phyloP scores from a whole-genome alignment of 768 basidiomycete species.

The Aureoboletus auriporus region DNA sequence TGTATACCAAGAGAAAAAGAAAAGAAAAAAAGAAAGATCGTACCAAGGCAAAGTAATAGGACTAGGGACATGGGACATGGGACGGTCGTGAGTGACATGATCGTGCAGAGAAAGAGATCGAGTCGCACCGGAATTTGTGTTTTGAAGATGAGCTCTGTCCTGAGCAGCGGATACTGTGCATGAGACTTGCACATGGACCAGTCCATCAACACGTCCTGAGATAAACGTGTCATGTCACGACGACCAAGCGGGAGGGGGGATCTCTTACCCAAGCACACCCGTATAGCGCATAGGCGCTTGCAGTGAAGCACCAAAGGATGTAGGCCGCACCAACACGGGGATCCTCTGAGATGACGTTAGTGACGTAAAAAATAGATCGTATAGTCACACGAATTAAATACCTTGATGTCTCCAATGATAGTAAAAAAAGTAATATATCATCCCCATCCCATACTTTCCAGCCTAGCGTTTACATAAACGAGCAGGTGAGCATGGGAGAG shows the following conservation, averaged over 20 bases:
- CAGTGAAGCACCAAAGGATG: constrained; percentile 66
- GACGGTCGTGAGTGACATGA: neutral
- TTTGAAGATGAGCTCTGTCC: constrained; percentile 72
- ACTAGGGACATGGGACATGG: constrained; percentile 30
- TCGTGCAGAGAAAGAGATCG: neutral
- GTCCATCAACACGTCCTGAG: constrained; percentile 85
- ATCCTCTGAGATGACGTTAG: constrained; percentile 15
- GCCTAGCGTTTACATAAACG: constrained; percentile 44
- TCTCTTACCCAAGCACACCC: constrained; percentile 69
- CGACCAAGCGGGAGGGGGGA: neutral
- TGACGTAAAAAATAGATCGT: no score
- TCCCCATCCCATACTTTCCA: constrained; percentile 74
- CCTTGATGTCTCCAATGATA: constrained; percentile 74
- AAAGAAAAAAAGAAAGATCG: constrained; percentile 11
- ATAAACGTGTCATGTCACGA: no score
- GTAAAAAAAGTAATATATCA: constrained; percentile 64
- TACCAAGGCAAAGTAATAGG: constrained; percentile 81
- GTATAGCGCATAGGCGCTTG: constrained; percentile 62
- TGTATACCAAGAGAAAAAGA: neutral
- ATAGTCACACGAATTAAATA: neutral
- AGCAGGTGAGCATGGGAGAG: neutral
- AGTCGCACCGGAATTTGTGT: constrained; percentile 49
- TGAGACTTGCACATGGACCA: constrained; percentile 77
- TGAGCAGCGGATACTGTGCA: constrained; percentile 54
- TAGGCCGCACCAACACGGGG: constrained; percentile 46